Percentiles rank a stretch among this genome's conserved stretches.
These are phyloP conservation scores for Cydonia oblonga DNA, from an alignment of 331 rosid species.

Conservation along the genomic window DNA sequence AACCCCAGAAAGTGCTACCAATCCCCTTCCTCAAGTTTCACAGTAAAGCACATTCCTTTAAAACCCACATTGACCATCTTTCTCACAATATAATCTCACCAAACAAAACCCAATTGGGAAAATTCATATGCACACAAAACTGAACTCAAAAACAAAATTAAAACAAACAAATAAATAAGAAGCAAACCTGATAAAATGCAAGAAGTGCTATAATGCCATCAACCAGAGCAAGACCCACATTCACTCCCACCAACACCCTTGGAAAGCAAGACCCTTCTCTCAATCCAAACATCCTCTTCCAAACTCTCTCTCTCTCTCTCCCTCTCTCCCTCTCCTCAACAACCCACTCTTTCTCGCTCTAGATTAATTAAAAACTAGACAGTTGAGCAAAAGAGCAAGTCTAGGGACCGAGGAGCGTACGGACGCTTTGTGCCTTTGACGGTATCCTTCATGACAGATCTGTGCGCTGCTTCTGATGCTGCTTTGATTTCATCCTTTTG, in stretches of 20 bases:
- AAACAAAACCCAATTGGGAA: background rate
- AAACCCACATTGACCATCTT: slow-evolving; percentile 2
- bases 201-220: slow-evolving; percentile 49
- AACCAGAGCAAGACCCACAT: slow-evolving; percentile 58
- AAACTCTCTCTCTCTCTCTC: slow-evolving; percentile 1
- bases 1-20: background rate
- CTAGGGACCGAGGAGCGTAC: slow-evolving; percentile 9
- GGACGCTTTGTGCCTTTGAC: background rate
- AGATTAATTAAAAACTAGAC: slow-evolving; percentile 9
- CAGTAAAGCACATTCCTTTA: background rate
- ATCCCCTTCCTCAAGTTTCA: background rate
- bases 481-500: background rate
- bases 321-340: background rate
- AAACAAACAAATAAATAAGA: background rate
- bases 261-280: slow-evolving; percentile 54
- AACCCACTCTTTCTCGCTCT: slow-evolving; percentile 2
- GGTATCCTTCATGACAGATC: slow-evolving; percentile 31
- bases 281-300: slow-evolving; percentile 43
- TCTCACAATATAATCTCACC: background rate
- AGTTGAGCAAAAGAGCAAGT: slow-evolving; percentile 14
- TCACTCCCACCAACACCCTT: slow-evolving; percentile 33
- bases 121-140: slow-evolving; percentile 9
- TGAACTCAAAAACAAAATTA: background rate
- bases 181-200: slow-evolving; percentile 65
- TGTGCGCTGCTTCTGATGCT: background rate